Evolutionary conservation across 2,329 filamentous ascomycete species (phyloP), one percentile per base, ranked within the genome.

Genomic region (Fusarium tupiense): DNA sequence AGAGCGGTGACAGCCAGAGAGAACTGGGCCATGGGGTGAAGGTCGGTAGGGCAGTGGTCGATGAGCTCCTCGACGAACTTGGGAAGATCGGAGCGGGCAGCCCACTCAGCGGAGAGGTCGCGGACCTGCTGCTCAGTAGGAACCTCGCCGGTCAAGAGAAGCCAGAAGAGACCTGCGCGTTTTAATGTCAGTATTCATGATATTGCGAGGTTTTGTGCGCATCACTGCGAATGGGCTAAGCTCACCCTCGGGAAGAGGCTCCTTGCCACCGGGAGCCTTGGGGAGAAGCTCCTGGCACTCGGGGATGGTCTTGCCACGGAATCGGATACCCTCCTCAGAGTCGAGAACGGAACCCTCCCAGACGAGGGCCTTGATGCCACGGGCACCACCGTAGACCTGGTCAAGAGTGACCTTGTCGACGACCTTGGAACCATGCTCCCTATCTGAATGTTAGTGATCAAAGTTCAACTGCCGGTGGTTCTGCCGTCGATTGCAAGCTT

Each of bases 11-110:
- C 95, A 82, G 96, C 96, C 81, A 99, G 89, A 69, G 96, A 98
- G 91, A 99, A 97, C 89, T 99, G 96, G 74, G 96, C 96, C 96
- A 99, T 99, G 85, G 96, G 96, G 91, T 99, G 96, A 80, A 99
- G 94, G 86, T 97, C 95, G 88, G 90, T 96, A 80, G 96, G 96
- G 93, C 96, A 98, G 89, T 96, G 95, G 92, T 99, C 96, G 87
- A 99, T 98, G 84, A 99, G 93, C 89, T 99, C 96, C 90, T 98
- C 95, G 82, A 99, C 91, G 87, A 97, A 98, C 89, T 97, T 97
- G 88, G 96, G 96, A 79, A 99, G 88, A 82, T 97, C 94, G 86
- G 96, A 95, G 82, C 96, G 95, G 83, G 96, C 96, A 84, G 96
- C 96, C 96, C 96, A 98, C 88, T 99, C 96, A 74, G 96, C 96